Evolutionary conservation across 371 early-diverging fungal species (phyloP), one percentile per base, ranked within the genome.

Genomic region (Spraguea lophii): DNA sequence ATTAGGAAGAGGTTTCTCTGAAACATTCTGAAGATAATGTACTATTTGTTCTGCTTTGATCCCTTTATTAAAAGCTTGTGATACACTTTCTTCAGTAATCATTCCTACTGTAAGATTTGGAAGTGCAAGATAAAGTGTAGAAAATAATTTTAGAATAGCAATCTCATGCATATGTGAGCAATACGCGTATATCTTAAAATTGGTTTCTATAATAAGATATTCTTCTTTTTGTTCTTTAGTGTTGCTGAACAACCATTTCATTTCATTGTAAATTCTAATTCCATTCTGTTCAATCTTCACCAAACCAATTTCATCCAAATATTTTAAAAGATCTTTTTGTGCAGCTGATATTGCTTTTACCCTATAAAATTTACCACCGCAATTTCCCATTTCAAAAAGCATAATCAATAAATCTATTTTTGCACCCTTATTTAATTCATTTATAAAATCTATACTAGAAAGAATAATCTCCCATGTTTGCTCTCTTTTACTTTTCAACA

Each of bases 161-260:
- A 54, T 54, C 26, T 72, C 56, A 39, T 66, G 62, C n/a, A 32
- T 46, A 12, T 47, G 45, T 15, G 37, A 56, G 1, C 67, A 66
- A 43, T 72, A 72, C 34, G 69, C 69, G 47, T 72, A 72, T 57
- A 72, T 34, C 26, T 63, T 60, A 35, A 54, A 65, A 54, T 69
- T 69, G 24, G 69, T 66, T 45, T 71, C 71, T 13, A 65, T 24
- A 24, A 54, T 39, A 36, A 62, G 26, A 55, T 52, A 51, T 35
- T 37, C 35, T 7, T 44, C 27, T 17, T 32, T 39, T 3, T 42
- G 16, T 13, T 26, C 38, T 4, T 37, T 38, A 20, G 22, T 22
- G 7, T 22, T 38, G 15, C 39, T 30, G 36, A 59, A 54, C 4
- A 16, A 49, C n/a, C 16, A 50, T n/a, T 12, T 22, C 15, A 54